Evolutionary conservation across 2,329 filamentous ascomycete species (phyloP), one percentile per base, ranked within the genome.

Genomic region (Thyridium curvatum): DNA sequence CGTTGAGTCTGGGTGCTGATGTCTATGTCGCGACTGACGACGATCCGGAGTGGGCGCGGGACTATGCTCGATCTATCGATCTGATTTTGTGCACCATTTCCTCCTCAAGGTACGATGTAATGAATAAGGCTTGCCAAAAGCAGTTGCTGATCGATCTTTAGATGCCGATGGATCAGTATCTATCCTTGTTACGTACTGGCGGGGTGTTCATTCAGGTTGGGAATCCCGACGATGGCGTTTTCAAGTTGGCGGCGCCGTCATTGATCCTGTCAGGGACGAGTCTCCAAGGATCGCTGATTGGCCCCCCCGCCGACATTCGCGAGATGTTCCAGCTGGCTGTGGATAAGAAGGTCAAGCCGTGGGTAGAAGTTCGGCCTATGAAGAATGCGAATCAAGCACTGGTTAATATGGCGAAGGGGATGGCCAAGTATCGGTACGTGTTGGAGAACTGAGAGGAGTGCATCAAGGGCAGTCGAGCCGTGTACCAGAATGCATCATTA

Each of bases 241-340:
- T 64, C n/a, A 42, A 46, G 3, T 65, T 85, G 21, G 21, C 21
- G 6, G 21, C 21, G 21, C 21, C 21, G 21, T 26, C 21, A 26
- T 26, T 26, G 21, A 26, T 26, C 21, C 21, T 26, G 21, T 26
- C 21, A 10, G 21, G 21, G 21, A 26, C 21, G 21, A 26, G 21
- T 26, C 21, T 26, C 21, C 21, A 26, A 10, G 21, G 21, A 6
- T 26, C 21, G 10, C 28, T 47, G 33, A 56, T 77, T 42, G 84
- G 84, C 14, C 83, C 74, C 56, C 70, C 84, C 41, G 71, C 69
- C 34, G 84, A 89, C 70, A 80, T 80, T 59, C 59, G 86, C 38
- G 73, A 74, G 47, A 88, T 89, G 84, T 59, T 88, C 54, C 65
- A 84, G 61, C 62, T 88, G 42, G 82, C 82, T 10, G 82, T 76